Percentiles rank a stretch among this genome's conserved stretches.
These are phyloP conservation scores for Platanus orientalis DNA, from an alignment of 164 flowering plant genomes.

Conservation along the genomic window DNA sequence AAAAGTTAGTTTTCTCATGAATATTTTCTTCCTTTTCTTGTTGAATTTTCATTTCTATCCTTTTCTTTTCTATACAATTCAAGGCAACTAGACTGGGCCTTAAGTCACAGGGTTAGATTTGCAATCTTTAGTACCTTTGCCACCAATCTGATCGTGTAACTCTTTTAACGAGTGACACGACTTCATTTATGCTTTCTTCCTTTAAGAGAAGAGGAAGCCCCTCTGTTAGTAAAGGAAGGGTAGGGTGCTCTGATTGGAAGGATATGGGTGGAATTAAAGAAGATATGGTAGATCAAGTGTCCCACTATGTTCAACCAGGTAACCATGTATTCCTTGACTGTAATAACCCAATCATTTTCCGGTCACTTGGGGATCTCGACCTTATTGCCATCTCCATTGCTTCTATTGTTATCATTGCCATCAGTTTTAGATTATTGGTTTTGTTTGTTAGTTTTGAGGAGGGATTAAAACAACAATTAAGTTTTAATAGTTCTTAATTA, in stretches of 20 bases:
- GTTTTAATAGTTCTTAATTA: too few relatives aligned
- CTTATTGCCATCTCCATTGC: constrained; percentile 58
- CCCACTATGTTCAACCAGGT: constrained; percentile 60
- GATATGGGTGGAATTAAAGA: constrained; percentile 48
- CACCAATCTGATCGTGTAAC: too few relatives aligned
- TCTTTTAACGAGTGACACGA: not conserved
- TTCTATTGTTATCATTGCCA: constrained; percentile 42
- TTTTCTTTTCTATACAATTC: too few relatives aligned
- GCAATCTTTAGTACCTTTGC: constrained; percentile 5
- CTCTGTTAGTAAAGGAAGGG: constrained; percentile 19
- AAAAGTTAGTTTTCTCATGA: too few relatives aligned
- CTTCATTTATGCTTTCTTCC: not conserved
- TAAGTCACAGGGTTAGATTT: constrained; percentile 4
- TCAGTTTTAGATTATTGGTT: constrained; percentile 66
- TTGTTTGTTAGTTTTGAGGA: too few relatives aligned
- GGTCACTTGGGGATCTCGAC: constrained; percentile 59
- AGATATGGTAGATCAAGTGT: constrained; percentile 54
- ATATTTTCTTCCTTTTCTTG: too few relatives aligned
- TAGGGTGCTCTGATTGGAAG: constrained; percentile 13
- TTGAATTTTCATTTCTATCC: too few relatives aligned
- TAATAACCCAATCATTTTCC: constrained; percentile 56
- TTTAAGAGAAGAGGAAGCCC: constrained; percentile 16
- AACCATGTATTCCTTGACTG: constrained; percentile 38
- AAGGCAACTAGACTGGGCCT: too few relatives aligned
- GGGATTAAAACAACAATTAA: too few relatives aligned